A percentile compares a stretch with the other conserved stretches of the same genome.
Evolutionary conservation across 352 stramenopile species (phyloP).

Genomic region (Elongisporangium anandrum): DNA sequence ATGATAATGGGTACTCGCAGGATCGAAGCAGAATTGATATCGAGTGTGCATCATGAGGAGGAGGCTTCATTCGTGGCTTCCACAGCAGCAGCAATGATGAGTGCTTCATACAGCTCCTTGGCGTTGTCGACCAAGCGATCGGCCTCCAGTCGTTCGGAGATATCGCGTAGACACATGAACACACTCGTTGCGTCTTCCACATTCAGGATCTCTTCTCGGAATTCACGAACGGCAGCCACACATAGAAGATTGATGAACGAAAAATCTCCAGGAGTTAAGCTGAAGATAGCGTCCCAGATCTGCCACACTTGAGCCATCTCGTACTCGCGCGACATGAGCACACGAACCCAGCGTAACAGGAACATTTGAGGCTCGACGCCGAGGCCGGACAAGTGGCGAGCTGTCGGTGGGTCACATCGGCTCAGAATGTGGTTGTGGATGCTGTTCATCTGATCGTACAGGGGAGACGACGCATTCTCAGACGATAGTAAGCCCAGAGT

Average conservation of each 20-base stretch:
- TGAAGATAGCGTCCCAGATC: constrained; percentile 78
- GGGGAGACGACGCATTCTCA: constrained; percentile 35
- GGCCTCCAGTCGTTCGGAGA: constrained; percentile 41
- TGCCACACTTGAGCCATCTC: constrained; percentile 71
- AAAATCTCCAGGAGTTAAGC: constrained; percentile 61
- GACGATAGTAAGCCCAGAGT: constrained; percentile 4
- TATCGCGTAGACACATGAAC: constrained; percentile 50
- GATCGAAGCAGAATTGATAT: constrained; percentile 1
- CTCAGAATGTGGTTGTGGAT: constrained; percentile 65
- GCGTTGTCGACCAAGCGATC: constrained; percentile 54
- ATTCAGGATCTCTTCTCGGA: constrained; percentile 54
- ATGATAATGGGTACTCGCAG: constrained; percentile 2
- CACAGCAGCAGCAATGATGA: constrained; percentile 55
- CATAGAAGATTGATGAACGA: constrained; percentile 77
- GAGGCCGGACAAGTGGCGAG: constrained; percentile 37
- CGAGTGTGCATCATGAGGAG: constrained; percentile 8
- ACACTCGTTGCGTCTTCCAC: constrained; percentile 57
- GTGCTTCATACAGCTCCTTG: constrained; percentile 56
- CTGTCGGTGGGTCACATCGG: constrained; percentile 57
- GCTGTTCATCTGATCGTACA: constrained; percentile 72
- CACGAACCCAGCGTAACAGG: constrained; percentile 65
- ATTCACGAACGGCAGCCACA: constrained; percentile 65
- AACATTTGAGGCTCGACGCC: constrained; percentile 72
- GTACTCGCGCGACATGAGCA: constrained; percentile 77
- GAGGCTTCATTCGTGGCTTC: constrained; percentile 29